Percentiles rank a stretch among this genome's conserved stretches.
Evolutionary conservation across 106 monocot genomes (phyloP).

Genomic region (Dendrobium catenatum): DNA sequence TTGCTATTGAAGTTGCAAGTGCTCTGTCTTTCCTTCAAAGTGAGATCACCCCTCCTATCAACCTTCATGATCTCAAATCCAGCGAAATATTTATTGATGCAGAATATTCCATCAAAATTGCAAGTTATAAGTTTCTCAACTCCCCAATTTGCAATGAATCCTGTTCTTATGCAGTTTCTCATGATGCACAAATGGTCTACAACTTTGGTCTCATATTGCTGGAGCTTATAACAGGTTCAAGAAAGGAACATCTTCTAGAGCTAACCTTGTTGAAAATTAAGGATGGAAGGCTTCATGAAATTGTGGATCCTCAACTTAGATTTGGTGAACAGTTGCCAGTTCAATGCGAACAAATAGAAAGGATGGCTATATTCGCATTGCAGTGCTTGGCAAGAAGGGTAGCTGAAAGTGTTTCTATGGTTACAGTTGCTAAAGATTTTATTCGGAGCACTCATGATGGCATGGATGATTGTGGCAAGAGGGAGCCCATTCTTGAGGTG

Average conservation of each 20-base stretch:
- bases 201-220: constrained; percentile 60
- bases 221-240: constrained; percentile 54
- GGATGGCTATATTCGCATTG: constrained; percentile 36
- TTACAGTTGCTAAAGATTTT: constrained; percentile 54
- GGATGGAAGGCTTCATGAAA: constrained; percentile 45
- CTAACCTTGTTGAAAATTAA: constrained; percentile 34
- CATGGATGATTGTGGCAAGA: constrained; percentile 19
- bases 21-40: constrained; percentile 55
- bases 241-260: constrained; percentile 21
- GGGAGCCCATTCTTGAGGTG: constrained; percentile 38
- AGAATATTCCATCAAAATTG: constrained; percentile 49
- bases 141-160: constrained; percentile 5
- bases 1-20: constrained; percentile 62
- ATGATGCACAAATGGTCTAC: constrained; percentile 30
- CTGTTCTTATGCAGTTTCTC: constrained; percentile 16
- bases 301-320: constrained; percentile 57
- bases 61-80: constrained; percentile 42
- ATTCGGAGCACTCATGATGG: constrained; percentile 22
- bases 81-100: constrained; percentile 45
- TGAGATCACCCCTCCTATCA: constrained; percentile 34
- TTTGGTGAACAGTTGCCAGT: constrained; percentile 24
- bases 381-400: constrained; percentile 34
- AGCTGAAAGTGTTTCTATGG: constrained; percentile 18
- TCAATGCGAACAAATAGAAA: constrained; percentile 53
- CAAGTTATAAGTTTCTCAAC: constrained; percentile 42